Percentiles rank a stretch among this genome's conserved stretches.
phyloP scores from a whole-genome alignment of 73 alveolate species.

The Urostyla sp. region DNA sequence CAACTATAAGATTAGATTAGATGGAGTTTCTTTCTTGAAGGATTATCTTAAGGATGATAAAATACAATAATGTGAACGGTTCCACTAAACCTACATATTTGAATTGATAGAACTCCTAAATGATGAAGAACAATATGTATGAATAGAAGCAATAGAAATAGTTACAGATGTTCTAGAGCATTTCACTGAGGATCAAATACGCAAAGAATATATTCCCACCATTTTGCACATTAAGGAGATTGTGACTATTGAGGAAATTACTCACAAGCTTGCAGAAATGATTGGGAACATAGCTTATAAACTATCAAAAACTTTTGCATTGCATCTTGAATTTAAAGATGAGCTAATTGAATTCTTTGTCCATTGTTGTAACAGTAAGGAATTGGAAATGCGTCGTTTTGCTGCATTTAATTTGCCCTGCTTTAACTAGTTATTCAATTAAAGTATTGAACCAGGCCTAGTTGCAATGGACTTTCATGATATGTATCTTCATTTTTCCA shows the following conservation, averaged over 20 bases:
- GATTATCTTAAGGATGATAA: constrained; percentile 1
- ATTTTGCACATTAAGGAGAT: not conserved
- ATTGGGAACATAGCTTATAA: constrained; percentile 2
- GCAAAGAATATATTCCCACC: not conserved
- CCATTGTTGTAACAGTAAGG: not conserved
- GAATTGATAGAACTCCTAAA: constrained; percentile 34
- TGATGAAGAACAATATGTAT: constrained; percentile 32
- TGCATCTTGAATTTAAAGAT: not conserved
- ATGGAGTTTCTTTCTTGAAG: constrained; percentile 31
- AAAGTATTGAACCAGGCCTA: not conserved
- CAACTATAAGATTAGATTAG: constrained; percentile 39
- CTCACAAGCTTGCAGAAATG: not conserved
- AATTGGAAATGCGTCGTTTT: constrained; percentile 15
- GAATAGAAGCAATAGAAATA: constrained; percentile 49
- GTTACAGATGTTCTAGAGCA: constrained; percentile 19
- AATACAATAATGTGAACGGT: not conserved
- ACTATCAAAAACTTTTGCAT: not conserved
- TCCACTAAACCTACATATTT: not conserved
- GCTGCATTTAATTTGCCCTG: constrained; percentile 35
- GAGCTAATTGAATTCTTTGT: not conserved
- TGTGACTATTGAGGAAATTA: constrained; percentile 20
- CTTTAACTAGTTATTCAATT: constrained; percentile 1
- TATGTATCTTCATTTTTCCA: not conserved
- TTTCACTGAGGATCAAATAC: not conserved
- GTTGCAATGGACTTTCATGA: not conserved